Base-by-base conservation (phyloP, 805 yeast species). In the Wickerhamiella dianesei region DNA sequence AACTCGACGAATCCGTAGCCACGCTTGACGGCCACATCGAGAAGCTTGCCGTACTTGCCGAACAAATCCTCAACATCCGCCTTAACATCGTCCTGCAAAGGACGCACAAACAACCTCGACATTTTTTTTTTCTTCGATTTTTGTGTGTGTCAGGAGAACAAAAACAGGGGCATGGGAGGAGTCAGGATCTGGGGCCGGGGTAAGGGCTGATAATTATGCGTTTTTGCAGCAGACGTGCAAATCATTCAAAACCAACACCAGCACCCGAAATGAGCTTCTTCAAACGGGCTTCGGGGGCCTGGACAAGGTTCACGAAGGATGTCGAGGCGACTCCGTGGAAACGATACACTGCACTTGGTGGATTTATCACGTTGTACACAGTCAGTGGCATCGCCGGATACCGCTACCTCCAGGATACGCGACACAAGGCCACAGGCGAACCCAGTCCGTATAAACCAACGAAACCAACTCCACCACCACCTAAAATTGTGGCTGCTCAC, bases 1-100 rank as follows among this genome's bases (percentile, higher is more conserved):
- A 71, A 82, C 51, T 82, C 80, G 16, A 83, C 73, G 62, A 82
- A 82, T 6, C 89, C 92, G 59, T 71, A 77, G 20, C 79, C 76
- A 32, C 60, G 59, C 66, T 77, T 76, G 25, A 79, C 65, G 53
- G 74, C 75, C 32, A 78, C 74, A 48, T 78, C 76, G 17, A 71
- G 68, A 19, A 79, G 68, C 39, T 65, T 65, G 16, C 85, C 84
- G 58, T 64, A 74, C 50, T 62, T 57, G 41, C 61, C 56, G 58
- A 77, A 78, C 42, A 75, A 60, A 18, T 69, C 66, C 48, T 64
- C 60, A 42, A 79, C 63, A 54, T 80, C 82, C n/a, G 43, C 54
- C 44, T 48, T 44, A 17, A 47, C 36, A 37, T 57, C 48, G 41
- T 50, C 48, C 45, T 50, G 50, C 46, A 57, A 47, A 18, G 60